Base-by-base conservation (phyloP, 805 yeast species). In the Yarrowia phangngaensis region DNA sequence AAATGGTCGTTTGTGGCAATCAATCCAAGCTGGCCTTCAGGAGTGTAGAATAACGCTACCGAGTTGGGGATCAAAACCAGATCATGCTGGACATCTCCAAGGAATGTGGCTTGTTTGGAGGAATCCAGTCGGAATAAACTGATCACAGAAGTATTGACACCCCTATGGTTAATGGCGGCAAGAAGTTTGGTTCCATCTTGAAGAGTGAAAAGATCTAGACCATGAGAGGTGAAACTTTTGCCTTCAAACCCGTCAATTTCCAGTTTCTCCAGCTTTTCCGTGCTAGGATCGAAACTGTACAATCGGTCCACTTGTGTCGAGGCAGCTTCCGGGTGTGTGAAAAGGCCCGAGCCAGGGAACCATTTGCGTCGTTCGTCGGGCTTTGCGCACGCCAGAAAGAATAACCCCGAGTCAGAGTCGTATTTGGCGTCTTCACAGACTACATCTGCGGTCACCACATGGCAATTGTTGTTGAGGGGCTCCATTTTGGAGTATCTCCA, bases 381-480 rank as follows among this genome's bases (percentile, higher is more conserved):
- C 6, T 26, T 27, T 1, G 32, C 45, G 11, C 45, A 38, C 8
- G 45, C 45, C 24, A 38, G 14, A 19, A 38, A 38, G 32, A 38
- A 23, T 11, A 38, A 32, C 2, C 45, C 45, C 8, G 15, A 14
- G 11, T 38, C 45, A 31, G 26, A 31, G 32, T 38, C 45, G 32
- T 38, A 38, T 24, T 38, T 38, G n/a, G 45, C 45, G 26, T 38
- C 45, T 11, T 38, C 45, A 13, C 45, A 38, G 11, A 32, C 45
- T 19, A 26, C 45, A 14, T 26, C 45, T 9, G 32, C 45, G 11
- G 9, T 17, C 8, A 38, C 32, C 3, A 38, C 45, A 6, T 27
- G 45, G 14, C 45, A 38, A 1, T 38, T 38, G 45, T 38, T 27
- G 32, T 38, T 38, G 31, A 38, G 32, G 24, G 45, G 32, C 17